Evolutionary conservation across 163 green algal genomes (phyloP), one percentile per base, ranked within the genome.

Genomic region (Chloromonas sp.): DNA sequence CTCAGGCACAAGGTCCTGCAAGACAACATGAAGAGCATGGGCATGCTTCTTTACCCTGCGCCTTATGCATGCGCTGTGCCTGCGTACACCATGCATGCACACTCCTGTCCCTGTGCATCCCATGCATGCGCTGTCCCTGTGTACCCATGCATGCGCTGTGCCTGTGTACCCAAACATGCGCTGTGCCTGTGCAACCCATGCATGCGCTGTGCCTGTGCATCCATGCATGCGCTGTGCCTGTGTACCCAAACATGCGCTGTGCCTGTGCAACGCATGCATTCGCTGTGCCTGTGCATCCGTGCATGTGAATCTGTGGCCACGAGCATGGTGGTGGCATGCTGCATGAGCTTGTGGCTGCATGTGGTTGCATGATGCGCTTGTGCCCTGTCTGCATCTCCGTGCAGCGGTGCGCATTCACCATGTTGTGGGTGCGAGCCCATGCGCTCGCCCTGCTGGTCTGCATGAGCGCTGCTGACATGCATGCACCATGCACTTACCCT

Each of bases 1-100:
- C 60, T 87, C 84, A 59, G 62, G 84, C 80, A 87, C 84, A 13
- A 87, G n/a, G 14, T 87, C 84, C 84, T 87, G 84, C 70, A 77
- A 11, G 3, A 70, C 3, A 70, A 8, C 57, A n/a, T n/a, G 3
- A 62, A 36, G 57, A 15, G 79, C 58, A 70, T 11, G 2, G 8
- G 3, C 58, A 71, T 83, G 79, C 3, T 62, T 62, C 15, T 11
- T 57, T 57, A 81, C 76, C 11, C 76, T 81, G 76, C 15, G 8
- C 5, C 58, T 71, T 36, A 66, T 83, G 79, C 3, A 36, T 36
- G 36, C 36, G 36, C 36, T 36, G 36, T 36, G 36, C 36, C 36
- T 36, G 36, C 36, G 36, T 36, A 36, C 80, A 61, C 5, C 81
- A 62, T 66, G 1, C 70, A 77, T 2, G 58, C 14, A 1, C 11